These are phyloP conservation scores for Cadophora malorum DNA, from an alignment of 2,329 filamentous ascomycete species.

Conservation along the genomic window DNA sequence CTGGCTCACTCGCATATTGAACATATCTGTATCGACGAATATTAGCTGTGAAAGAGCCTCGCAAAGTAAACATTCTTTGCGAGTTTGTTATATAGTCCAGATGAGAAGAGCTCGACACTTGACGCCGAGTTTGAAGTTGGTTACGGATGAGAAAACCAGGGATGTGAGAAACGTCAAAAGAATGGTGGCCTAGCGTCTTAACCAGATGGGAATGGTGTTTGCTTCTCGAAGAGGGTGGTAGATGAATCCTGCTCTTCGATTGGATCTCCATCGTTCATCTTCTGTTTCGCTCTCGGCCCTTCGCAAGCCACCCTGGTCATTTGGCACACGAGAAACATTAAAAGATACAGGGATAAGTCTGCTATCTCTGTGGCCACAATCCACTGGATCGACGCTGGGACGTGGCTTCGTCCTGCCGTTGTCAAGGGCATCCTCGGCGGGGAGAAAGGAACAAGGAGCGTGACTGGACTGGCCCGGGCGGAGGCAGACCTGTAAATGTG, in stretches of 20 bases:
- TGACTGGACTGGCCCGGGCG: conserved; percentile 13
- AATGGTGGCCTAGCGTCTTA: no score
- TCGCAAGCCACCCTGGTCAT: conserved; percentile 30
- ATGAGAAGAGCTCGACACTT: neutral
- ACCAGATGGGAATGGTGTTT: neutral
- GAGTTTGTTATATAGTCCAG: neutral
- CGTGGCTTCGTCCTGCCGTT: conserved; percentile 25
- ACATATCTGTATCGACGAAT: neutral
- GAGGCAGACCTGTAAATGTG: conserved; percentile 8
- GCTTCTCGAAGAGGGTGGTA: conserved; percentile 8
- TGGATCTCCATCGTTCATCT: conserved; percentile 30
- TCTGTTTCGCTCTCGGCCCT: conserved; percentile 28
- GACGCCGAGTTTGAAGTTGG: conserved; percentile 14
- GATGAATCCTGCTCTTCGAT: conserved; percentile 20
- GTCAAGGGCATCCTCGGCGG: conserved; percentile 28
- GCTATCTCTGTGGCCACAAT: conserved; percentile 1
- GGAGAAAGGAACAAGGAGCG: conserved; percentile 16
- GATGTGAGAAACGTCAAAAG: conserved; percentile 11
- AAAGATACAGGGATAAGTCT: conserved; percentile 4
- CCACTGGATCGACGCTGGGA: conserved; percentile 22
- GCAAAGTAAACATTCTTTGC: neutral
- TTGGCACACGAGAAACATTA: conserved; percentile 22
- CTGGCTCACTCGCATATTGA: neutral
- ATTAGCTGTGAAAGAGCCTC: neutral
- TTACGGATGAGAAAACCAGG: conserved; percentile 11